phyloP scores from a whole-genome alignment of 129 eudicot genomes.

The Saussurea involucrata region DNA sequence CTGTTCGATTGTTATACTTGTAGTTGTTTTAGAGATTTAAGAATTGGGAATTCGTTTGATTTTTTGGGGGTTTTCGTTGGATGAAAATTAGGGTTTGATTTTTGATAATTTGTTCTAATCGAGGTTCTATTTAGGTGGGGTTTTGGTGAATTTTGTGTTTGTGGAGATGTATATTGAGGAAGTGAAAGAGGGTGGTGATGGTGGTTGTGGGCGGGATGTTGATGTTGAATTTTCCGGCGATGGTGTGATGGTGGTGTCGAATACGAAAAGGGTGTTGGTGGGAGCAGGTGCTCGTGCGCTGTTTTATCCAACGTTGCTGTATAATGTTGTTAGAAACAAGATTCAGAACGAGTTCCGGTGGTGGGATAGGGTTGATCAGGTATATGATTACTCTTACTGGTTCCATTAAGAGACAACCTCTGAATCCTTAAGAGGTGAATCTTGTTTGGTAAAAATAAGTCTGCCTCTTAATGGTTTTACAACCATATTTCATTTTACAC shows the following conservation, averaged over 20 bases:
- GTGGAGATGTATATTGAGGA: constrained; percentile 64
- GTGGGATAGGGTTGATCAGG: constrained; percentile 97
- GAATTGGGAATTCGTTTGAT: constrained; percentile 11
- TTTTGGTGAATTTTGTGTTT: neutral
- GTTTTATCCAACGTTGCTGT: constrained; percentile 74
- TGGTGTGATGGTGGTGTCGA: constrained; percentile 34
- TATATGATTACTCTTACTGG: constrained; percentile 8
- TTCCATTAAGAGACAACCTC: too few relatives aligned
- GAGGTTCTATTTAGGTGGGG: constrained; percentile 1
- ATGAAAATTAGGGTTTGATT: constrained; percentile 17
- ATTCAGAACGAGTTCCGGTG: constrained; percentile 74
- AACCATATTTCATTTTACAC: too few relatives aligned
- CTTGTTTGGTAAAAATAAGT: too few relatives aligned
- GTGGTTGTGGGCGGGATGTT: constrained; percentile 10
- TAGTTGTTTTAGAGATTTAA: neutral
- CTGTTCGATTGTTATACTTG: constrained; percentile 6
- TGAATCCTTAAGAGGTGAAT: too few relatives aligned
- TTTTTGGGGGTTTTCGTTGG: constrained; percentile 4
- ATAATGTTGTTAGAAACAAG: constrained; percentile 73
- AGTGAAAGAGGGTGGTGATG: constrained; percentile 44
- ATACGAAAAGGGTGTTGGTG: constrained; percentile 61
- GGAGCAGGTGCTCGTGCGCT: constrained; percentile 90
- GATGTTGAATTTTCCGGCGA: constrained; percentile 20
- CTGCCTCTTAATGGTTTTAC: too few relatives aligned
- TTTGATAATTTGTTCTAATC: neutral